Evolutionary conservation across 2,329 filamentous ascomycete species (phyloP).

Genomic region (Penicillium sp.): DNA sequence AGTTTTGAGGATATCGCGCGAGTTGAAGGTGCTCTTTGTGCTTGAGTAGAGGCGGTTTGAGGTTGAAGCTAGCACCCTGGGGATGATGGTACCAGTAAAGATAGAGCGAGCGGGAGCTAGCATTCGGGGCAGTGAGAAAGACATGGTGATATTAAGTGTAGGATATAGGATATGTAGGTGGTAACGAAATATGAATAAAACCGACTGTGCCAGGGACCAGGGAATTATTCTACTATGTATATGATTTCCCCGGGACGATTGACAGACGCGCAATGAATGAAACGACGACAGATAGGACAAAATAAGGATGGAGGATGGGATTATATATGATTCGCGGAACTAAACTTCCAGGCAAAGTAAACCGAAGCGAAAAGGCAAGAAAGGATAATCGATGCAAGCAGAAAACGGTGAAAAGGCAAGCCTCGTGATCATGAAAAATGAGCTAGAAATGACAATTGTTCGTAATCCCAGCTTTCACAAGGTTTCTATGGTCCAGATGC

Average conservation of each 20-base stretch:
- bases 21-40: constrained; percentile 13
- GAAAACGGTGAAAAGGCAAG: constrained; percentile 11
- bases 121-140: constrained; percentile 9
- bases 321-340: background rate
- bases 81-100: constrained; percentile 5
- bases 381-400: constrained; percentile 1
- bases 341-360: too few species aligned
- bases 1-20: constrained; percentile 14
- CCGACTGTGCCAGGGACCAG: background rate
- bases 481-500: constrained; percentile 24
- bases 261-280: background rate
- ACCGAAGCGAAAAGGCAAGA: too few species aligned
- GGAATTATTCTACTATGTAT: too few species aligned
- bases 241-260: too few species aligned
- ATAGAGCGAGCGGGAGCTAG: constrained; percentile 12
- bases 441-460: constrained; percentile 3
- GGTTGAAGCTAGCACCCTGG: constrained; percentile 6
- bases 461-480: constrained; percentile 22
- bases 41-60: constrained; percentile 23
- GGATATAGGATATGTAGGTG: background rate
- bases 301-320: background rate
- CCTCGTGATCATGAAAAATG: constrained; percentile 24
- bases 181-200: background rate
- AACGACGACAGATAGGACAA: too few species aligned
- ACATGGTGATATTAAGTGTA: constrained; percentile 8